These are phyloP conservation scores for Peronospora farinosa DNA, from an alignment of 352 stramenopile species.

Conservation along the genomic window DNA sequence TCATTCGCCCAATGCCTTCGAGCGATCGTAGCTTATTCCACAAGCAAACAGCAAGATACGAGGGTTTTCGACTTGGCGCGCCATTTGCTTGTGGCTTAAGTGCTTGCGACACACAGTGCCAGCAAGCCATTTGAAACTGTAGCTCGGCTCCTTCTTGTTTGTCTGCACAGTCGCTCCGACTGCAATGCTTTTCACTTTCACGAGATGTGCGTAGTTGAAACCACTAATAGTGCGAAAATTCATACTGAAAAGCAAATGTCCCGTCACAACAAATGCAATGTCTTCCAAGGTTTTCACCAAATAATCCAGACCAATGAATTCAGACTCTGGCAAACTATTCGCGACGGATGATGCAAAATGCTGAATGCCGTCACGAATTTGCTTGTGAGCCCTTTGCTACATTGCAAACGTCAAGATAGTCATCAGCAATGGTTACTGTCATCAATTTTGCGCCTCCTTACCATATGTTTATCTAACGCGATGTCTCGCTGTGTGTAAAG, in stretches of 20 bases:
- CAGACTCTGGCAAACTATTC: slow-evolving; percentile 21
- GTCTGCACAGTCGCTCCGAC: slow-evolving; percentile 40
- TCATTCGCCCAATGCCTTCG: slow-evolving; percentile 80
- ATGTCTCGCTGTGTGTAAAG: slow-evolving; percentile 53
- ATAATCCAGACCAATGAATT: slow-evolving; percentile 36
- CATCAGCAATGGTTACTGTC: slow-evolving; percentile 3
- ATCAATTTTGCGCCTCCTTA: slow-evolving; percentile 19
- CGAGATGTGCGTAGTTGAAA: slow-evolving; percentile 73
- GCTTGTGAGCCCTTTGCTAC: slow-evolving; percentile 55
- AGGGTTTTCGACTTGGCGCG: slow-evolving; percentile 87
- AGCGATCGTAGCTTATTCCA: slow-evolving; percentile 95
- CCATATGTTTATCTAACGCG: slow-evolving; percentile 67
- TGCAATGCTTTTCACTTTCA: slow-evolving; percentile 84
- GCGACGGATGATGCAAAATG: slow-evolving; percentile 31
- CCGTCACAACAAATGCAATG: slow-evolving; percentile 67
- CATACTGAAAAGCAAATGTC: slow-evolving; percentile 75
- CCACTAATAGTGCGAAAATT: slow-evolving; percentile 65
- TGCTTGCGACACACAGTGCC: slow-evolving; percentile 95
- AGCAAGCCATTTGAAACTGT: slow-evolving; percentile 92
- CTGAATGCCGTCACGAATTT: slow-evolving; percentile 53
- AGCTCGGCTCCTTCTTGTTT: slow-evolving; percentile 71
- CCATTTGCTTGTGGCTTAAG: slow-evolving; percentile 95
- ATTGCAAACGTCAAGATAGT: slow-evolving; percentile 9
- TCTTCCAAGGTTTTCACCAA: slow-evolving; percentile 54
- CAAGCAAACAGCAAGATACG: slow-evolving; percentile 95